A percentile compares a stretch with the other conserved stretches of the same genome.
phyloP scores from a whole-genome alignment of 495 filamentous ascomycete species.

The Penicillium samsonianum region DNA sequence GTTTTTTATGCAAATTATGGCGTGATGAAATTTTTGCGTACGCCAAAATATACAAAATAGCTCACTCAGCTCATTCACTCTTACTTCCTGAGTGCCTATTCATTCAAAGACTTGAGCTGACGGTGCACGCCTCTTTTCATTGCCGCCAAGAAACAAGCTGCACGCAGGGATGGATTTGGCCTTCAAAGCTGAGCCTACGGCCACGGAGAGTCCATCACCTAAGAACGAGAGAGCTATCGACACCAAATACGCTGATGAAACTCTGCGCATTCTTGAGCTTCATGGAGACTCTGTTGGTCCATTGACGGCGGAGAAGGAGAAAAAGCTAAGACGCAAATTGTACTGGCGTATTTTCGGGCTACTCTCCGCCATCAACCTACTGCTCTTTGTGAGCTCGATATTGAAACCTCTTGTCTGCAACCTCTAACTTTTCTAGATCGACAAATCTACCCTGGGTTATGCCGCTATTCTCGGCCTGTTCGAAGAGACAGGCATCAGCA shows the following conservation, averaged over 20 bases:
- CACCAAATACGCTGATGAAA: conserved; percentile 25
- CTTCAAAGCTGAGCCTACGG: background rate
- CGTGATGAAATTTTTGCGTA: background rate
- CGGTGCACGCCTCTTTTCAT: background rate
- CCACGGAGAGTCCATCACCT: background rate
- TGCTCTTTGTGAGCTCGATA: conserved; percentile 22
- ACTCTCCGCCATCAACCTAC: conserved; percentile 19
- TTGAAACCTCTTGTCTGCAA: background rate
- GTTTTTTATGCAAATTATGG: background rate
- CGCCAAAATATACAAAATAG: background rate
- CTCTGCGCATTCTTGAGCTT: conserved; percentile 22
- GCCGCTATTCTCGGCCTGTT: conserved; percentile 30
- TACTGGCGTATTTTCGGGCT: conserved; percentile 21
- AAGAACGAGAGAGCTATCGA: background rate
- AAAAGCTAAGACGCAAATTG: conserved; percentile 14
- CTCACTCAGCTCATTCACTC: background rate
- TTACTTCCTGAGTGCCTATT: background rate
- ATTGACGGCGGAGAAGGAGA: conserved; percentile 24
- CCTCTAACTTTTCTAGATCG: conserved; percentile 17
- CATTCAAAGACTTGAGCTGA: background rate
- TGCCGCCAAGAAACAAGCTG: background rate
- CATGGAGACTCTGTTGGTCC: conserved; percentile 21
- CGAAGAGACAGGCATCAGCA: conserved; percentile 23
- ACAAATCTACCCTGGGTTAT: conserved; percentile 27
- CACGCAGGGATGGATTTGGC: background rate